Evolutionary conservation across 176 grass and related monocot genomes (phyloP).

Genomic region (Lolium multiflorum): DNA sequence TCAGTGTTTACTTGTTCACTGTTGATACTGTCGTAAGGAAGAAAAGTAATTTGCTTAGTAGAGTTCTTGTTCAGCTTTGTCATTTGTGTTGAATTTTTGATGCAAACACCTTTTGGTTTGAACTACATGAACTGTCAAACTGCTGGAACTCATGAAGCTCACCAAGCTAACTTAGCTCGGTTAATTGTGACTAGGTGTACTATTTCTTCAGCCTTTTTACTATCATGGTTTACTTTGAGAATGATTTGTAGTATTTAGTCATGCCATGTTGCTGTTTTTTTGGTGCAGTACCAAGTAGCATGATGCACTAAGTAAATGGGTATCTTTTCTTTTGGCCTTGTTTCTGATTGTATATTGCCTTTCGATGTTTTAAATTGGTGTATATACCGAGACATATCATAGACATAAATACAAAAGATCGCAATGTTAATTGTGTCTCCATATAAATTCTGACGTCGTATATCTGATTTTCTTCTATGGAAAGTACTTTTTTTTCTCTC

Average conservation of each 20-base stretch:
- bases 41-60: neutral
- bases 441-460: neutral
- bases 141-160: neutral
- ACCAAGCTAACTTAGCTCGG: neutral
- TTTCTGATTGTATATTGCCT: too few species aligned
- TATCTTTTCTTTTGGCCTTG: too few species aligned
- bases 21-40: slow-evolving; percentile 8
- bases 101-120: neutral
- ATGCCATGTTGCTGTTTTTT: neutral
- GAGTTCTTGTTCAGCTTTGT: neutral
- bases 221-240: neutral
- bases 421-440: too few species aligned
- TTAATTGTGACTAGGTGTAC: neutral
- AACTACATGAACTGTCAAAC: neutral
- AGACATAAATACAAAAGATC: too few species aligned
- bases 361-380: too few species aligned
- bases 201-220: neutral
- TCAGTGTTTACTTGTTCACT: neutral
- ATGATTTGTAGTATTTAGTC: neutral
- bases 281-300: neutral
- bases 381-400: too few species aligned
- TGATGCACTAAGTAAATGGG: too few species aligned
- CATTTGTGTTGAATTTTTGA: neutral
- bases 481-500: neutral
- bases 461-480: slow-evolving; percentile 4